A percentile compares a stretch with the other conserved stretches of the same genome.
Conservation (phyloP, 2,329 filamentous ascomycete genomes). For the Alternaria sp. region DNA sequence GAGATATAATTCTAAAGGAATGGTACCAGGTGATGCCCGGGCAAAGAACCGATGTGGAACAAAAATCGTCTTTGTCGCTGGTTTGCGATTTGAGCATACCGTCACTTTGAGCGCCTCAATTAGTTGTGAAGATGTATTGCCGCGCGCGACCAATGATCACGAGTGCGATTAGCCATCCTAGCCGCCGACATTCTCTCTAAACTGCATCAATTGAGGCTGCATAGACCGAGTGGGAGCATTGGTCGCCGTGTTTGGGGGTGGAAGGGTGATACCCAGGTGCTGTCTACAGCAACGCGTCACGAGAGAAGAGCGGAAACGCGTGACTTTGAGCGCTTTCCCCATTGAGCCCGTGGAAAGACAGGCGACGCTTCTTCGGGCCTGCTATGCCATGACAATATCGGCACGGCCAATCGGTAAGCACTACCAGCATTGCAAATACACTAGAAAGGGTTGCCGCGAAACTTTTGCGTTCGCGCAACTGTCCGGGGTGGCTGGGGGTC, state of each 20-base stretch:
- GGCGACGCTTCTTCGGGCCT: constrained; percentile 12
- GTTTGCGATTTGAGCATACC: not conserved
- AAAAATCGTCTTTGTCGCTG: not conserved
- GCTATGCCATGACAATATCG: constrained; percentile 9
- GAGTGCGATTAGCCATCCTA: not conserved
- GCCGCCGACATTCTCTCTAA: not conserved
- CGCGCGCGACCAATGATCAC: not conserved
- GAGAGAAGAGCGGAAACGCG: constrained; percentile 8
- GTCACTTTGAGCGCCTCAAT: not conserved
- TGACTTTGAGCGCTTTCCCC: constrained; percentile 5
- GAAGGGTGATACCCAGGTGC: not conserved
- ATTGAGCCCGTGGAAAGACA: constrained; percentile 1
- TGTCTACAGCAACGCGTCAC: constrained; percentile 2
- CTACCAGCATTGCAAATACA: not conserved
- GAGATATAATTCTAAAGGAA: constrained; percentile 2
- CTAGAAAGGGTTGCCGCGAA: constrained; percentile 5
- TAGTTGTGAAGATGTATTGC: not conserved
- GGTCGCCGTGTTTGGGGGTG: not conserved
- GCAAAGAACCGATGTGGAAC: not conserved
- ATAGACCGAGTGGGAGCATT: not conserved
- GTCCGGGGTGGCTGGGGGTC: constrained; percentile 16
- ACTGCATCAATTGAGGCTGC: not conserved
- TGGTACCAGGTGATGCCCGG: constrained; percentile 1
- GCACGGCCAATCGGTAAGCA: constrained; percentile 19
- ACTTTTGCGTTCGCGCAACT: constrained; percentile 10